Evolutionary conservation across 352 stramenopile genomes (phyloP), one percentile per base, ranked within the genome.

Genomic region (Phytophthora foliorum): DNA sequence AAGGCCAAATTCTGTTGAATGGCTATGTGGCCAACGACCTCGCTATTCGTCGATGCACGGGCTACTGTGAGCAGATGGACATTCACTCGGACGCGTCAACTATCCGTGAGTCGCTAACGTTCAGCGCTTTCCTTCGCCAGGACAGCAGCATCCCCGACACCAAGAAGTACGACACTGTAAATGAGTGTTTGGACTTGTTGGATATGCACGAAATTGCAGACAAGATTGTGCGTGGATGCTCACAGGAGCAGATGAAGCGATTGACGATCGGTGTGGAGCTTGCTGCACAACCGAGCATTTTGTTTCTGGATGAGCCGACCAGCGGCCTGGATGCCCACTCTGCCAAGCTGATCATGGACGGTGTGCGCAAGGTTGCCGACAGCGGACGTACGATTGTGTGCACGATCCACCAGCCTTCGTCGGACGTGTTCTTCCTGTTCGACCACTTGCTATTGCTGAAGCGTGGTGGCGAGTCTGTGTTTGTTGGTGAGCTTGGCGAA

Each of bases 321-420:
- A 81, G 65, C 22, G 67, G 76, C 8, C 64, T 89, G 5, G 81
- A 89, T 38, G 73, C 77, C 69, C 89, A 97, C 69, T 81, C 72
- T 3, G 92, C 91, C 10, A 81, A 93, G 41, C 63, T 89, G 50
- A 52, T 96, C 17, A 86, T 95, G 48, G 71, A 89, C 11, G 75
- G 92, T 1, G 73, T 97, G 10, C 85, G 90, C 42, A 88, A 91
- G 50, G 78, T 96, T 45, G 86, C 87, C 17, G 69, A 69, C 46
- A 75, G 76, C 16, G 86, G 88, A 6, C 62, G 75, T 13, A 90
- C 80, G 6, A 80, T 97, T 19, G 70, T 97, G 1, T 96, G 92
- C 34, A 97, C 88, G 16, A 97, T 98, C 66, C 92, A 98, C 66
- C 92, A 98, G 70, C 92, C 90, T 10, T 83, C 77, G 17, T 84